phyloP scores from a whole-genome alignment of 2,329 filamentous ascomycete species.

The Elsinoe ampelina region DNA sequence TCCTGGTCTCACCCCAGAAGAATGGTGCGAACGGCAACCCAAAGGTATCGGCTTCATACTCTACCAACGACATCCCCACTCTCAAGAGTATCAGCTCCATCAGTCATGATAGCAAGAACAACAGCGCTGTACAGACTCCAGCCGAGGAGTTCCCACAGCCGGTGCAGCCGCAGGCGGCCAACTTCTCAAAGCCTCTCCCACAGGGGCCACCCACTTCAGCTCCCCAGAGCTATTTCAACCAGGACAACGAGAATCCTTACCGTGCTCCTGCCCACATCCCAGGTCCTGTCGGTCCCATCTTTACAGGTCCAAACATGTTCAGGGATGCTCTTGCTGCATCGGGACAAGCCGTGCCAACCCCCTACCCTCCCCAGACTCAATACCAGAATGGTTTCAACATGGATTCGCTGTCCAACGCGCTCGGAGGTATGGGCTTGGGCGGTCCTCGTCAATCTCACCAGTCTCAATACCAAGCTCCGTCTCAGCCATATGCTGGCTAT shows the following conservation, averaged over 20 bases:
- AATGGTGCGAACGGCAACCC: constrained; percentile 50
- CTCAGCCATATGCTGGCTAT: constrained; percentile 50
- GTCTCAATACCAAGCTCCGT: constrained; percentile 22
- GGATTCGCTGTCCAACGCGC: constrained; percentile 56
- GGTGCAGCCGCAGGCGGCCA: constrained; percentile 37
- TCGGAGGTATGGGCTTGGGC: constrained; percentile 56
- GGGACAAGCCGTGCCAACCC: constrained; percentile 49
- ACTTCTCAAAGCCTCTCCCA: constrained; percentile 63
- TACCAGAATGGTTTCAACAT: constrained; percentile 39
- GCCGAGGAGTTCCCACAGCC: constrained; percentile 13
- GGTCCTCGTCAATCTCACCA: constrained; percentile 26
- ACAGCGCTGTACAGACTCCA: constrained; percentile 24
- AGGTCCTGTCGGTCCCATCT: neutral
- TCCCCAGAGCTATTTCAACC: constrained; percentile 45
- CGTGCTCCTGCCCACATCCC: neutral
- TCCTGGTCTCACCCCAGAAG: constrained; percentile 51
- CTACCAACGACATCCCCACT: constrained; percentile 79
- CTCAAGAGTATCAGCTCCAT: constrained; percentile 56
- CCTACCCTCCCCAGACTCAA: neutral
- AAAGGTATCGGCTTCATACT: constrained; percentile 80
- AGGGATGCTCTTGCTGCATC: constrained; percentile 74
- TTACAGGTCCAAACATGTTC: neutral
- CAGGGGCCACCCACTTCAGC: constrained; percentile 57
- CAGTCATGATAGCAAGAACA: constrained; percentile 43
- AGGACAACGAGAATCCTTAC: constrained; percentile 2